Base-by-base conservation (phyloP, 1,139 yeast species). In the Nakaseomyces delphensis region DNA sequence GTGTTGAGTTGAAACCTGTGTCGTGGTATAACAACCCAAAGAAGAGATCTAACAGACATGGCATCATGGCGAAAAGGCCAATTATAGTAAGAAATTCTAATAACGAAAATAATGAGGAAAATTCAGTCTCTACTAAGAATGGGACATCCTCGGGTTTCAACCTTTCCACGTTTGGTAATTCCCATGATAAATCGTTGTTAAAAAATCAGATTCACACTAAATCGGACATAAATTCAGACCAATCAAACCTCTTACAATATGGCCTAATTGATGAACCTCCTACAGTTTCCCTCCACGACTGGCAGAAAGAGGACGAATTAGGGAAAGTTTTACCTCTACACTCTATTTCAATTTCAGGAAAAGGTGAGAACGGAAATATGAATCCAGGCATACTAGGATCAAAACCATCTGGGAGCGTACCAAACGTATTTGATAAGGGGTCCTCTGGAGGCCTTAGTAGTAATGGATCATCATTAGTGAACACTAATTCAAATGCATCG, bases 1-100 rank as follows among this genome's bases (percentile, higher is more conserved):
- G 14, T 13, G 27, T 13, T 8, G 37, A 33, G 3, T 11, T 33
- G 37, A 9, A 21, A 33, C n/a, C 37, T 3, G 27, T 33, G 15
- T 33, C 37, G 24, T 77, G 83, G 83, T 69, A 71, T 49, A 73
- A 71, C 41, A 73, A 73, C 48, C 71, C 76, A 15, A 73, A 72
- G 48, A 75, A 73, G 49, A 67, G 85, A 49, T 68, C 74, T 1
- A 74, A 78, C 38, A 85, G 86, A 15, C 65, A 67, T n/a, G 62
- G 61, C 4, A 62, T 70, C 13, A 57, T 70, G 20, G 69, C 79
- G 47, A 63, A 75, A 50, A 39, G 36, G 60, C 27, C 60, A 59
- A 18, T 54, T 14, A 10, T 31, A 18, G 28, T 31, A 15, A 39
- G 36, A 8, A 27, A 11, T 10, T 13, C 30, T 4, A 24, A 14